Percentiles rank a stretch among this genome's conserved stretches.
Conservation (phyloP, 1,139 yeast genomes). For the Pneumocystis canis region DNA sequence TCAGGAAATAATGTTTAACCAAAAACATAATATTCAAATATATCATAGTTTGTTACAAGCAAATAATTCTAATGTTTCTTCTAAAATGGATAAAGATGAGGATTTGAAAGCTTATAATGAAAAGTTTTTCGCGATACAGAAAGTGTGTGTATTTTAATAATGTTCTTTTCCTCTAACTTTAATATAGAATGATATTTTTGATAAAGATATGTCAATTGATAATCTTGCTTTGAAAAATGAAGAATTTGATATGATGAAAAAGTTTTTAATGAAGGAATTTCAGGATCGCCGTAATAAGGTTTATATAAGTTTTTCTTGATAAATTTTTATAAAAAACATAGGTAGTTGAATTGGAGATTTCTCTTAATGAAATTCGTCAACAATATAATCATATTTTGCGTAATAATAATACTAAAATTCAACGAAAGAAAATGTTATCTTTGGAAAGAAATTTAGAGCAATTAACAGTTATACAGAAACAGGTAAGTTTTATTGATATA, state of each 20-base stretch:
- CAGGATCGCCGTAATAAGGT: slow-evolving; percentile 29
- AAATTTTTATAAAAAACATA: slow-evolving; percentile 1
- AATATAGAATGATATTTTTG: background rate
- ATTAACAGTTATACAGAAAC: slow-evolving; percentile 29
- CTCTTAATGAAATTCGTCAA: slow-evolving; percentile 28
- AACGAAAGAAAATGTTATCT: slow-evolving; percentile 27
- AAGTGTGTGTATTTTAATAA: background rate
- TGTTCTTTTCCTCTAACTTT: background rate
- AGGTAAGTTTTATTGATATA: slow-evolving; percentile 13
- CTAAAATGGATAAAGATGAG: background rate
- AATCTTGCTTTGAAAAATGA: slow-evolving; percentile 5
- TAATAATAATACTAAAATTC: slow-evolving; percentile 22
- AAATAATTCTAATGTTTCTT: background rate
- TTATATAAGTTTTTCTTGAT: background rate
- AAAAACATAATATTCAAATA: background rate
- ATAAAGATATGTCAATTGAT: background rate
- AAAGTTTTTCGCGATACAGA: background rate
- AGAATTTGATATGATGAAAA: slow-evolving; percentile 25
- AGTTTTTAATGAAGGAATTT: slow-evolving; percentile 29
- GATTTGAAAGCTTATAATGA: background rate
- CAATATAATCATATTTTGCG: slow-evolving; percentile 24
- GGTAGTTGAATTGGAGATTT: slow-evolving; percentile 32
- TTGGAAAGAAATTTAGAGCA: slow-evolving; percentile 35
- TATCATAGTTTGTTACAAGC: background rate
- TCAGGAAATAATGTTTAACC: background rate